Base-by-base conservation (phyloP, 495 filamentous ascomycete species). In the Sporormia fimetaria region DNA sequence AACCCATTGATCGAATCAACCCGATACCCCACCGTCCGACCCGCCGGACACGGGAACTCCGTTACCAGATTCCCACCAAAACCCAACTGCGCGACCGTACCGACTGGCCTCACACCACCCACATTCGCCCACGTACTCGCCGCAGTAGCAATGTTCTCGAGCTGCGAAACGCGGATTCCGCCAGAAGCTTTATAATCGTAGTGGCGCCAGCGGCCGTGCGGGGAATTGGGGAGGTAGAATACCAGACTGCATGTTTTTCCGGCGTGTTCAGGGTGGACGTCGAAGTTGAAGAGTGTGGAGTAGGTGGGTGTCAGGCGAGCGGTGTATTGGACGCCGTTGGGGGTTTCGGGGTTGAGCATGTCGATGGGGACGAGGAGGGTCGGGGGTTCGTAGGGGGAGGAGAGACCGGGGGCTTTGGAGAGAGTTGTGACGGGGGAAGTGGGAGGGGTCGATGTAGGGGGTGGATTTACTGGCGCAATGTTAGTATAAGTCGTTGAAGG, bases 211-310 rank as follows among this genome's bases (percentile, higher is more conserved):
- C 44, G 24, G 1, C 57, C 51, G 25, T 37, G 21, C 12, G 40
- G 33, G 21, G 43, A 40, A 10, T 20, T 29, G 4, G 60, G 57
- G 30, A 63, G 37, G 17, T 46, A 27, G 54, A 63, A 62, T 24
- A 55, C 37, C 9, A 63, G 37, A 20, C 46, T 48, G 49, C 60
- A 63, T 8, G 50, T 53, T 42, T 56, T 57, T 20, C 51, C 55
- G 21, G 49, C 37, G 26, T 54, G 33, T 3, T 35, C 35, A 9
- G 41, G 7, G 0, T 55, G 55, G 18, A 61, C 36, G 36, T 61
- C 48, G 51, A 61, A 61, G 47, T 56, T 61, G 55, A 58, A 60
- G 27, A 58, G 50, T 10, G 55, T 51, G 33, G 42, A 49, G 29
- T 37, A 30, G n/a, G 27, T 47, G 4, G 51, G 31, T 17, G 29